Base-by-base conservation (phyloP, 306 rosid species). In the Rosa lucieae region DNA sequence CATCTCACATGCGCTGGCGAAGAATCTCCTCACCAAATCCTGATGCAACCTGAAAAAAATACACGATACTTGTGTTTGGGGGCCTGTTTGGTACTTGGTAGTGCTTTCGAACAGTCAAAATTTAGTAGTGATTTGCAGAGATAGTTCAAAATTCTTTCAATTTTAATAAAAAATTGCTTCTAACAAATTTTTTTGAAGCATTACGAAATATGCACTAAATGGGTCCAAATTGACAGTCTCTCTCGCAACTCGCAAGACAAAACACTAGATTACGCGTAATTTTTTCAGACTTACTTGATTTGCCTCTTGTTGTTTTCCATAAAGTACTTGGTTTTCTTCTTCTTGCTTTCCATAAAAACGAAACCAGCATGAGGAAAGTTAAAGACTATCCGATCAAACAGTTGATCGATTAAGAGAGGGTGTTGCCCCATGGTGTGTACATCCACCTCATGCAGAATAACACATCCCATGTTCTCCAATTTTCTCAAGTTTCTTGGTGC, bases 361-460 rank as follows among this genome's bases (percentile, higher is more conserved):
- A 66, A 66, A 0, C 70, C 48, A 9, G 89, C 84, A 59, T 83
- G 89, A 18, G 90, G 90, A 39, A 87, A 89, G 59, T 83, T 85
- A 47, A 77, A 89, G 32, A 87, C 66, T 1, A 84, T 11, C 1
- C 81, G 76, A 29, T 86, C 77, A 35, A 85, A 85, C 0, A 0
- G 14, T 3, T 9, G 1, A 29, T 2, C 0, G 0, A 1, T 4
- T 14, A 87, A 78, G 76, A 0, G 51, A 5, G 47, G 55, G 37
- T 81, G 81, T 20, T 55, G 44, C 0, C 8, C 39, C 79, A 89
- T 84, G 21, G 52, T 70, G 10, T 73, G 74, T 0, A 82, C 88
- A 63, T 84, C 72, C 53, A 89, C 83, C 63, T 49, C 79, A 35
- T 84, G 83, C 74, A 87, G 0, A 2, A 86, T 20, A 4, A 67